Percentiles rank a stretch among this genome's conserved stretches.
phyloP scores from a whole-genome alignment of 2,329 filamentous ascomycete species.

The Pseudogymnoascus sp. region DNA sequence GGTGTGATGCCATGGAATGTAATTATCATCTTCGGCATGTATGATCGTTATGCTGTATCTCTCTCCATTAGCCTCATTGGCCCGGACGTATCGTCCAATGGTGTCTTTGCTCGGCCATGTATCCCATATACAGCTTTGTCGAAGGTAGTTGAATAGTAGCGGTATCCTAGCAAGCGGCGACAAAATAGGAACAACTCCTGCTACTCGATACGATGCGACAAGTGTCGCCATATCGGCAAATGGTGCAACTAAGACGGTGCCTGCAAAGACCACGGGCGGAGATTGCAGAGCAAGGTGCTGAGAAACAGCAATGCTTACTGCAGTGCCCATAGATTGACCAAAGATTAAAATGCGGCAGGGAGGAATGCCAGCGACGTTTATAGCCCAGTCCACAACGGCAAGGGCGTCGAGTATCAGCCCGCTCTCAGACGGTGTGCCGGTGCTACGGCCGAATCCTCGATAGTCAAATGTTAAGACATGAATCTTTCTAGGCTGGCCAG shows the following conservation, averaged over 20 bases:
- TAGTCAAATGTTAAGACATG: too few species aligned
- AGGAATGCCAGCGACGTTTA: conserved; percentile 43
- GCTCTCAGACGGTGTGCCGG: neutral
- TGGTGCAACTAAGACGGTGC: conserved; percentile 41
- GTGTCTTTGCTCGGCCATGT: conserved; percentile 46
- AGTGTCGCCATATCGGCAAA: neutral
- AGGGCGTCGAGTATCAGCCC: conserved; percentile 36
- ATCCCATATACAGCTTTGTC: conserved; percentile 38
- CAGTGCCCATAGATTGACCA: conserved; percentile 42
- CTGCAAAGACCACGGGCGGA: conserved; percentile 42
- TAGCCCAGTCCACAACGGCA: conserved; percentile 46
- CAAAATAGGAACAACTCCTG: conserved; percentile 45
- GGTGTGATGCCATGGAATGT: too few species aligned
- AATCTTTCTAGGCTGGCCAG: too few species aligned
- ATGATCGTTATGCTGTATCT: conserved; percentile 26
- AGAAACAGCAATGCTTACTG: conserved; percentile 27
- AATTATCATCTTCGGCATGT: too few species aligned
- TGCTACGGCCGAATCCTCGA: conserved; percentile 14
- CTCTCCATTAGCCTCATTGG: conserved; percentile 9
- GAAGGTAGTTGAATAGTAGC: conserved; percentile 38
- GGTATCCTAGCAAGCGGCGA: conserved; percentile 44
- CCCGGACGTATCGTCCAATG: conserved; percentile 38
- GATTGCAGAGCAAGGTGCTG: conserved; percentile 26
- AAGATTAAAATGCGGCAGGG: conserved; percentile 32
- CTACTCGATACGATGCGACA: neutral